phyloP scores from a whole-genome alignment of 192 early-diverging fungal genomes.

The Umbelopsis sp. region DNA sequence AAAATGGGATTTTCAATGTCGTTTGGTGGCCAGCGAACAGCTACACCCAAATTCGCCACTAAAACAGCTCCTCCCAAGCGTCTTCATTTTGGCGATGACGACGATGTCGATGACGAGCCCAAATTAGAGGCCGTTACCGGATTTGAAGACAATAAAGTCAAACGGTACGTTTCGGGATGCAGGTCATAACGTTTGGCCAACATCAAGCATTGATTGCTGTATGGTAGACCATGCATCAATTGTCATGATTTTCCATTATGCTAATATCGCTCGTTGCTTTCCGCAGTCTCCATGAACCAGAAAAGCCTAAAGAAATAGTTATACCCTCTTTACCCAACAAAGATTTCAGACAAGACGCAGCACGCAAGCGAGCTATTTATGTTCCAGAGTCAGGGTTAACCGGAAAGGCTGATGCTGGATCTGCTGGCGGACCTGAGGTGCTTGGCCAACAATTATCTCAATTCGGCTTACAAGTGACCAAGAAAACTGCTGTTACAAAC shows the following conservation, averaged over 20 bases:
- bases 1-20: slow-evolving; percentile 13
- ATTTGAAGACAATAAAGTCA: slow-evolving; percentile 50
- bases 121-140: slow-evolving; percentile 47
- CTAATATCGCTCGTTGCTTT: neutral
- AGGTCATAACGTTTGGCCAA: too few species aligned
- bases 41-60: slow-evolving; percentile 3
- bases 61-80: slow-evolving; percentile 16
- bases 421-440: slow-evolving; percentile 25
- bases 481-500: neutral
- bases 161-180: slow-evolving; percentile 33
- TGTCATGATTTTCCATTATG: neutral
- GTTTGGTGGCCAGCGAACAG: slow-evolving; percentile 11
- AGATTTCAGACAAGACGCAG: slow-evolving; percentile 45
- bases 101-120: slow-evolving; percentile 33
- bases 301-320: slow-evolving; percentile 38
- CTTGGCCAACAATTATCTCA: slow-evolving; percentile 1
- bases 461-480: slow-evolving; percentile 43
- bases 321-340: slow-evolving; percentile 49
- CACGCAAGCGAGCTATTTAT: slow-evolving; percentile 41
- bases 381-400: slow-evolving; percentile 29
- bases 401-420: neutral
- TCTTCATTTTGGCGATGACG: slow-evolving; percentile 43
- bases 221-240: too few species aligned
- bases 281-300: slow-evolving; percentile 39
- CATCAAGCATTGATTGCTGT: too few species aligned